phyloP scores from a whole-genome alignment of 208 protist species.

The Crithidia acanthocephali region DNA sequence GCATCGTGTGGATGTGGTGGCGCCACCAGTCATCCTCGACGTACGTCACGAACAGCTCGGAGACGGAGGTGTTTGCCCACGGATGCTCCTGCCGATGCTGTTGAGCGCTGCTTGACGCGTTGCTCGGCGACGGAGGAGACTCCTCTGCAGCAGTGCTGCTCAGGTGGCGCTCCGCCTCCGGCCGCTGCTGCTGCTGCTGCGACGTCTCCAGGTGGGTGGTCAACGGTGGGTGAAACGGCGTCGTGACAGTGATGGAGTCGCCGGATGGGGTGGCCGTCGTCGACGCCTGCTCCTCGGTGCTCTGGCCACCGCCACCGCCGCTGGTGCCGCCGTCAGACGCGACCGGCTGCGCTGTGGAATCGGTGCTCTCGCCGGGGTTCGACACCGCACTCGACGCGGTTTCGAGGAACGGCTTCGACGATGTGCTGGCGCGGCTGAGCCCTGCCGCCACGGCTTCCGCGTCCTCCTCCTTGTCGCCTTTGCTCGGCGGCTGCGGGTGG shows the following conservation, averaged over 20 bases:
- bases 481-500: constrained; percentile 1
- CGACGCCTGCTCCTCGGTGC: not conserved
- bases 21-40: constrained; percentile 81
- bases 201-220: not conserved
- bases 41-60: constrained; percentile 47
- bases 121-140: not conserved
- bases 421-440: not conserved
- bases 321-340: not conserved
- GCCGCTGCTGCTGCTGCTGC: not conserved
- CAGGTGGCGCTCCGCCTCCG: too few relatives aligned
- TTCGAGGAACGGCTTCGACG: constrained; percentile 3
- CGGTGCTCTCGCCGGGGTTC: constrained; percentile 2
- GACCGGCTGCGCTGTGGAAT: constrained; percentile 3
- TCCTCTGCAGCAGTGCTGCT: not conserved
- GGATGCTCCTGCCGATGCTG: not conserved
- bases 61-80: constrained; percentile 13
- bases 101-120: not conserved
- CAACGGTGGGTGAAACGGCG: constrained; percentile 10
- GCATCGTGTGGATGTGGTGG: constrained; percentile 73
- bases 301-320: not conserved
- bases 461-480: not conserved
- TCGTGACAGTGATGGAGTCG: constrained; percentile 12
- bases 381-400: not conserved
- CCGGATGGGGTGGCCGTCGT: not conserved
- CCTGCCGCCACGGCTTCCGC: not conserved